A percentile compares a stretch with the other conserved stretches of the same genome.
phyloP scores from a whole-genome alignment of 2,329 filamentous ascomycete genomes.

The Dactylellina parvicollis region DNA sequence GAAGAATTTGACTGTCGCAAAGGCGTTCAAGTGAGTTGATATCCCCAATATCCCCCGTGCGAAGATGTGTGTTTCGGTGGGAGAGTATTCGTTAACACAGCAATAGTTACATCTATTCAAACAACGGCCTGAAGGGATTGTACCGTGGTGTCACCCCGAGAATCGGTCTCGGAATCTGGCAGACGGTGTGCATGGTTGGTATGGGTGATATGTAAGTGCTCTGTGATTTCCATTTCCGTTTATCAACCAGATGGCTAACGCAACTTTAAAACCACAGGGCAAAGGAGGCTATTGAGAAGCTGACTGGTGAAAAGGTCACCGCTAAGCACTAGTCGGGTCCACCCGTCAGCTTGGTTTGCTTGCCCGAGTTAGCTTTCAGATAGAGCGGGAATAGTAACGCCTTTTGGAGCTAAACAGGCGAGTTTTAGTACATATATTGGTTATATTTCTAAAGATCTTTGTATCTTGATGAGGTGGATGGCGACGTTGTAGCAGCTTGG shows the following conservation, averaged over 20 bases:
- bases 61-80: slow-evolving; percentile 8
- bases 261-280: slow-evolving; percentile 61
- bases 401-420: background rate
- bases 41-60: background rate
- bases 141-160: slow-evolving; percentile 95
- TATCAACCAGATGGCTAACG: slow-evolving; percentile 46
- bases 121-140: slow-evolving; percentile 87
- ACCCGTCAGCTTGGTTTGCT: background rate
- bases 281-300: slow-evolving; percentile 68
- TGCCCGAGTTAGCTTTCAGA: background rate
- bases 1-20: slow-evolving; percentile 98
- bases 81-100: slow-evolving; percentile 63
- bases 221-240: slow-evolving; percentile 58
- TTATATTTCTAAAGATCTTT: background rate
- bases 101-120: slow-evolving; percentile 80
- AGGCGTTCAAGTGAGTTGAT: slow-evolving; percentile 68
- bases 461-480: background rate
- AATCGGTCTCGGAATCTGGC: slow-evolving; percentile 96
- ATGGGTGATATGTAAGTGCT: slow-evolving; percentile 90
- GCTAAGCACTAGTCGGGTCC: slow-evolving; percentile 67
- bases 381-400: background rate
- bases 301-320: slow-evolving; percentile 68
- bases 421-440: slow-evolving; percentile 14
- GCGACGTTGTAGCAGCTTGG: slow-evolving; percentile 16
- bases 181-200: slow-evolving; percentile 99